phyloP scores from a whole-genome alignment of 345 rosid species.

The Salix arbutifolia region DNA sequence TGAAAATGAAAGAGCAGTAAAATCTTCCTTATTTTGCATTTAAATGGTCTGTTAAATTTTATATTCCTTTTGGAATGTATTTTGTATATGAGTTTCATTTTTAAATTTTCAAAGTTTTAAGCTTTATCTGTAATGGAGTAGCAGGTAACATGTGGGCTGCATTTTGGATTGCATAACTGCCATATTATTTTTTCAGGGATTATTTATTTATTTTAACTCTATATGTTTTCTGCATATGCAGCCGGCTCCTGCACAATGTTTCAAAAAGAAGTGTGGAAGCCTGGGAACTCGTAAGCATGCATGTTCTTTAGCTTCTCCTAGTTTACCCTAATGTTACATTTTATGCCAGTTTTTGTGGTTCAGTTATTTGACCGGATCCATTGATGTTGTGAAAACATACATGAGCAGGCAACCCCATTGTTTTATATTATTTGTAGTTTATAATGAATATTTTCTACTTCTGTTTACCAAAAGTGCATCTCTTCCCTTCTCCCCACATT shows the following conservation, averaged over 20 bases:
- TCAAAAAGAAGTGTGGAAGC: slow-evolving; percentile 51
- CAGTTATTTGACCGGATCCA: neutral
- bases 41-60: too few relatives aligned
- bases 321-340: neutral
- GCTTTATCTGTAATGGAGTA: neutral
- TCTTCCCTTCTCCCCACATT: neutral
- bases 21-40: too few relatives aligned
- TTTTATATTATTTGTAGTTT: neutral
- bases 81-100: too few relatives aligned
- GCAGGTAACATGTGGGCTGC: neutral
- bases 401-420: neutral
- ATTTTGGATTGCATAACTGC: neutral
- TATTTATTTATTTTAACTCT: neutral
- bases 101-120: neutral
- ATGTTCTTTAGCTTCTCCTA: neutral
- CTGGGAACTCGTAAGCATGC: slow-evolving; percentile 67
- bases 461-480: neutral
- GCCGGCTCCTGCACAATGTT: slow-evolving; percentile 43
- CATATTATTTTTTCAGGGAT: neutral
- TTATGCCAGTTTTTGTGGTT: neutral
- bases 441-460: neutral
- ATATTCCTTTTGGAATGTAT: too few relatives aligned
- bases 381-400: neutral
- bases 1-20: too few relatives aligned
- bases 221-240: slow-evolving; percentile 31